Evolutionary conservation across 163 green algal species (phyloP).

Genomic region (Botryococcus braunii): DNA sequence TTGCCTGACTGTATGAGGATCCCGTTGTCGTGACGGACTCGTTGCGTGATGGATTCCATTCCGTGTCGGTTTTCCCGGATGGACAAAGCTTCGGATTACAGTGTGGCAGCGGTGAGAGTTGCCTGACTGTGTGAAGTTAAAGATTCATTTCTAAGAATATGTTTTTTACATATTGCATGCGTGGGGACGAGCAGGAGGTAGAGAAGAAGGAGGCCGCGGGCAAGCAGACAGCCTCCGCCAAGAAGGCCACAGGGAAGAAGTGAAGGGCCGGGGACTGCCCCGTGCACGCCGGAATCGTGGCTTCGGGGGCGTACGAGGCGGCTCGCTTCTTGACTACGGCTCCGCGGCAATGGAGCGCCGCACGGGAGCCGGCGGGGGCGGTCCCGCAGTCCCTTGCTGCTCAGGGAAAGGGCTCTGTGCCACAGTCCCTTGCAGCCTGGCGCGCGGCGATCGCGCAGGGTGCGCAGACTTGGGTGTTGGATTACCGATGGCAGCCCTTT

Average conservation of each 20-base stretch:
- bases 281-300: neutral
- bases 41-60: neutral
- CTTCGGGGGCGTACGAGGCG: neutral
- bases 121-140: too few species aligned
- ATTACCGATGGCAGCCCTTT: constrained; percentile 20
- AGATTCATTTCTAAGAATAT: too few species aligned
- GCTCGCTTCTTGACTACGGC: neutral
- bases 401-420: constrained; percentile 1
- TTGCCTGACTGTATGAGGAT: too few species aligned
- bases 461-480: constrained; percentile 22
- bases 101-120: neutral
- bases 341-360: neutral
- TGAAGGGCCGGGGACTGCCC: constrained; percentile 13
- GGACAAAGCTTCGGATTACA: neutral
- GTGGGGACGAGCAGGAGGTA: constrained; percentile 15
- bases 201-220: constrained; percentile 55
- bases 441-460: constrained; percentile 9
- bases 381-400: neutral
- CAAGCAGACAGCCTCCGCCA: constrained; percentile 27
- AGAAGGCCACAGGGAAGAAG: constrained; percentile 42
- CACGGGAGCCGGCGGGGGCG: neutral
- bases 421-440: too few species aligned
- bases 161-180: too few species aligned
- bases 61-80: neutral
- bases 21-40: too few species aligned